Conservation (phyloP, 352 stramenopile species). For the Aphanomyces astaci region DNA sequence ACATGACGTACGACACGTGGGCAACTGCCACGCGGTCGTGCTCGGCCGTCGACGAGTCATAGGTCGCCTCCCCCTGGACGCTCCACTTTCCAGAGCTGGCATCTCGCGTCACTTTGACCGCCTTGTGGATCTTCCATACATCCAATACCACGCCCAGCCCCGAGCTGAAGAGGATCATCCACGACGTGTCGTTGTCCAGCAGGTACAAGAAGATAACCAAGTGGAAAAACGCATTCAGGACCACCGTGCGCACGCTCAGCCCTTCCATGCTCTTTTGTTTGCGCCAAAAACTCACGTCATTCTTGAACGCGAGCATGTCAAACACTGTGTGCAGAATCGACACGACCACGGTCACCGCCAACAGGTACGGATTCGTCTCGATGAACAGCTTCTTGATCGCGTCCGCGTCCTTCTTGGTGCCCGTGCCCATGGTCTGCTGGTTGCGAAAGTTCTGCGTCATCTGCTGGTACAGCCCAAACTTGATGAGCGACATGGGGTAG, state of each 20-base stretch:
- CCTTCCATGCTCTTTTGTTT: constrained; percentile 96
- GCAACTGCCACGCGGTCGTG: constrained; percentile 78
- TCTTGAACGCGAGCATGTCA: constrained; percentile 98
- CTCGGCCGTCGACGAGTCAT: constrained; percentile 75
- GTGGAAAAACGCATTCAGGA: constrained; percentile 96
- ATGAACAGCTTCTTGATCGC: constrained; percentile 94
- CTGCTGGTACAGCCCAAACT: constrained; percentile 90
- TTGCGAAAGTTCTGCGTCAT: constrained; percentile 89
- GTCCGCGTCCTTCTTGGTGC: constrained; percentile 82
- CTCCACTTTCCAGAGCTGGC: constrained; percentile 63
- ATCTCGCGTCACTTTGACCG: constrained; percentile 75
- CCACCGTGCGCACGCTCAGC: constrained; percentile 89
- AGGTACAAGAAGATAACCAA: constrained; percentile 97
- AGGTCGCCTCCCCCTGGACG: constrained; percentile 74
- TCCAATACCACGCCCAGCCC: constrained; percentile 80
- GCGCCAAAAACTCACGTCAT: constrained; percentile 98
- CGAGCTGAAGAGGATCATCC: constrained; percentile 90
- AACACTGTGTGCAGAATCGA: constrained; percentile 97
- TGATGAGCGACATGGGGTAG: constrained; percentile 80
- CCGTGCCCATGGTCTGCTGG: constrained; percentile 89
- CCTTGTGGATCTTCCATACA: constrained; percentile 92
- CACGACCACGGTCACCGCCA: constrained; percentile 92
- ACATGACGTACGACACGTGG: constrained; percentile 78
- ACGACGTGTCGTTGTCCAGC: constrained; percentile 95
- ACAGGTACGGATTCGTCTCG: constrained; percentile 96